Percentiles rank a stretch among this genome's conserved stretches.
Conservation (phyloP, 306 rosid species). For the Castanopsis chinensis region DNA sequence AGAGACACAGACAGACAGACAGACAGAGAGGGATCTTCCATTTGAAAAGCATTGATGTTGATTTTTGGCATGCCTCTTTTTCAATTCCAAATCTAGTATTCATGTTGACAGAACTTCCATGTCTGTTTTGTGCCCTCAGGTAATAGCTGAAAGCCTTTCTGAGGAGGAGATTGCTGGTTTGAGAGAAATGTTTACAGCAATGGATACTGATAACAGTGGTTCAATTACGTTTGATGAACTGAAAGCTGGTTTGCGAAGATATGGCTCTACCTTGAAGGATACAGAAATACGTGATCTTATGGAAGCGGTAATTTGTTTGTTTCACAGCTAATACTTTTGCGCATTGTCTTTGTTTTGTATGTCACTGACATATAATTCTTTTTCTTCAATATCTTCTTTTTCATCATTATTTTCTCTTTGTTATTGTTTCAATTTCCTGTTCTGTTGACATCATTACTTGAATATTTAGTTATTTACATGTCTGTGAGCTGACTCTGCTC, state of each 20-base stretch:
- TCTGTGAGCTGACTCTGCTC: background rate
- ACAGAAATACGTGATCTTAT: conserved; percentile 90
- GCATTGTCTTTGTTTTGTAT: background rate
- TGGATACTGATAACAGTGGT: conserved; percentile 96
- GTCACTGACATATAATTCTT: background rate
- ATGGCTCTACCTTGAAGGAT: conserved; percentile 93
- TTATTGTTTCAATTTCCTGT: background rate
- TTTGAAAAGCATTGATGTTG: conserved; percentile 1
- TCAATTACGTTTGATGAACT: conserved; percentile 97
- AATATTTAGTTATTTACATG: background rate
- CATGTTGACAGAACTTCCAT: background rate
- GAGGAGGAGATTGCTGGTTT: conserved; percentile 98
- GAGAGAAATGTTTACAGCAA: conserved; percentile 85
- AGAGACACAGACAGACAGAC: no score
- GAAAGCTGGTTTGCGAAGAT: conserved; percentile 93
- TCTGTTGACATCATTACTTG: background rate
- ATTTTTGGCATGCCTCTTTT: conserved; percentile 11
- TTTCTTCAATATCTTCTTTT: background rate
- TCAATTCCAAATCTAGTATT: conserved; percentile 1
- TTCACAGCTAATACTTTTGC: conserved; percentile 1
- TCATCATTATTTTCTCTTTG: background rate
- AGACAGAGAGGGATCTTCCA: background rate
- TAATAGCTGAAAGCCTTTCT: conserved; percentile 93
- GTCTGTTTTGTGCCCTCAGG: conserved; percentile 48
- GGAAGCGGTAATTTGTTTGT: conserved; percentile 70